Conservation (phyloP, 2,329 filamentous ascomycete genomes). For the Exserohilum rostratum region DNA sequence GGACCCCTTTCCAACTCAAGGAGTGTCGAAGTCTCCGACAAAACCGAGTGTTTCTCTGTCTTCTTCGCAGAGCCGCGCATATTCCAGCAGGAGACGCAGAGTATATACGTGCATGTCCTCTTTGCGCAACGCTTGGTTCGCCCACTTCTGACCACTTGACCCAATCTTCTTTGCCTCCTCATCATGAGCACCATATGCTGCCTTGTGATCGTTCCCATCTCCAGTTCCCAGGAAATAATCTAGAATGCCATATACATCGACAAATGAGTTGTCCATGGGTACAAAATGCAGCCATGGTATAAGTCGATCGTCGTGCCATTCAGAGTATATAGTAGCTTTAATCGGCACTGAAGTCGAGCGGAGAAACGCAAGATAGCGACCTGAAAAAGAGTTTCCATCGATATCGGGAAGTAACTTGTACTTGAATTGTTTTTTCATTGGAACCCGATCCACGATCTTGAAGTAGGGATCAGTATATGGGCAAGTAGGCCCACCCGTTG, state of each 20-base stretch:
- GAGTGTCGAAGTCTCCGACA: conserved; percentile 31
- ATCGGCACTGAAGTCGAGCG: conserved; percentile 72
- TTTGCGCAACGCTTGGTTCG: conserved; percentile 68
- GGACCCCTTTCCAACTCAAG: not conserved
- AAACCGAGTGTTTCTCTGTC: conserved; percentile 50
- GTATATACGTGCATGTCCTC: conserved; percentile 79
- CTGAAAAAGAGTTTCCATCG: conserved; percentile 66
- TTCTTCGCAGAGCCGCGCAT: conserved; percentile 52
- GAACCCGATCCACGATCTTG: conserved; percentile 34
- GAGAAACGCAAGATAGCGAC: conserved; percentile 61
- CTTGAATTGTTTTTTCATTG: conserved; percentile 52
- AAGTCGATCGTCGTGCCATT: conserved; percentile 76
- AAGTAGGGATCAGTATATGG: conserved; percentile 55
- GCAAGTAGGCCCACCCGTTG: conserved; percentile 49
- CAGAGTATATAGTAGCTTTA: conserved; percentile 77
- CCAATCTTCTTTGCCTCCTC: conserved; percentile 68
- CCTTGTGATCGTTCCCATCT: not conserved
- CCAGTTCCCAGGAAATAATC: conserved; percentile 70
- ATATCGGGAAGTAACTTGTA: conserved; percentile 77
- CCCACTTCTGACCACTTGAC: conserved; percentile 69
- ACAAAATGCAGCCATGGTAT: conserved; percentile 82
- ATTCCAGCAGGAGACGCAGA: conserved; percentile 61
- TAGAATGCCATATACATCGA: conserved; percentile 74
- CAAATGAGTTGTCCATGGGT: conserved; percentile 77
- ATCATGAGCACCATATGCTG: conserved; percentile 54